Conservation (phyloP, 257 asterid species). For the Petunia secreta region DNA sequence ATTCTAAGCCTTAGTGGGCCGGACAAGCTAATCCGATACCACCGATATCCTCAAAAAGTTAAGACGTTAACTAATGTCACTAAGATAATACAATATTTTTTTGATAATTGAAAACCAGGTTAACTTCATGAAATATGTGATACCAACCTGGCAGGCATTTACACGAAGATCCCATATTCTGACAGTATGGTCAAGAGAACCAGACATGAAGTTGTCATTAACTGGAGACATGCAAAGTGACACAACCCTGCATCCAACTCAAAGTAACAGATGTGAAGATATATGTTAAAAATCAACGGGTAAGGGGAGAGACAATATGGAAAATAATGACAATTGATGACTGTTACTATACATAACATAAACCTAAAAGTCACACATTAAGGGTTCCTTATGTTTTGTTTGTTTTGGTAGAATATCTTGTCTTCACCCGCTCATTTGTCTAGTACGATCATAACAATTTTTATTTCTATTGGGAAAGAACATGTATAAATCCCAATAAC, state of each 20-base stretch:
- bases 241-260: conserved; percentile 65
- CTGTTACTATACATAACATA: background rate
- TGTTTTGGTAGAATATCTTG: background rate
- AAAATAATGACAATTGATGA: background rate
- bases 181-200: conserved; percentile 93
- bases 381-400: background rate
- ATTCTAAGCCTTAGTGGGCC: background rate
- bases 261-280: conserved; percentile 22
- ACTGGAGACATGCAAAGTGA: conserved; percentile 97
- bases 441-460: background rate
- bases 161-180: conserved; percentile 98
- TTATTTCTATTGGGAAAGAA: conserved; percentile 4
- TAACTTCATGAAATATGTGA: conserved; percentile 10
- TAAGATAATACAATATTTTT: conserved; percentile 1
- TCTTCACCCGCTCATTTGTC: background rate
- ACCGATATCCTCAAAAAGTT: background rate
- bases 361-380: background rate
- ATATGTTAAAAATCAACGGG: conserved; percentile 12
- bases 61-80: background rate
- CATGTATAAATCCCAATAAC: background rate
- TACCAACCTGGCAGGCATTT: conserved; percentile 92
- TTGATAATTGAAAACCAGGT: background rate
- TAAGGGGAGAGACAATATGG: background rate
- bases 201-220: conserved; percentile 95
- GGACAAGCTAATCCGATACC: background rate